Evolutionary conservation across 768 basidiomycete genomes (phyloP), one percentile per base, ranked within the genome.

Genomic region (Boletus reticuloceps): DNA sequence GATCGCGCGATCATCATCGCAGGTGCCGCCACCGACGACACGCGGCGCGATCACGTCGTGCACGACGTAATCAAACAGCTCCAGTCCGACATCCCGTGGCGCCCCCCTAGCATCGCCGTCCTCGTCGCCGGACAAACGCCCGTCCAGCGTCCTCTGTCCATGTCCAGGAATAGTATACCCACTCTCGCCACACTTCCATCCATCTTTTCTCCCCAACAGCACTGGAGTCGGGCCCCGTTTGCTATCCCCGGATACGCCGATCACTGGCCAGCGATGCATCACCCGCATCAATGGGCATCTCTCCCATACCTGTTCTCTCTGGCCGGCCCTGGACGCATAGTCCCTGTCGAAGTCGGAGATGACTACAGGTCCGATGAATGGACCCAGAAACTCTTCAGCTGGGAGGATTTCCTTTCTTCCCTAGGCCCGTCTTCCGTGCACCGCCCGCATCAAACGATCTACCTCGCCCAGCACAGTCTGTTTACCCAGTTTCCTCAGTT

Each of bases 391-490:
- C 75, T 98, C 51, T 82, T 97, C 70, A 63, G 69, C 20, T 97
- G 93, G 85, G 84, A 89, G 36, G 77, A 75, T 2, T 94, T 98
- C 67, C 75, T 98, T 8, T 61, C 75, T 54, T 69, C 74, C 56
- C 61, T 86, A 34, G 60, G 51, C 53, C 43, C 62, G 51, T 71
- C 73, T 50, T 51, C 58, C 14, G 55, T 52, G 3, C 55, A 53
- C 8, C 54, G 53, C 43, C 58, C 59, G 32, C 59, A 51, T 47
- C 66, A 77, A 3, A 67, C 75, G 14, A 61, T 87, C 37, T 99
- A 99, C 69, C 83, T 99, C 42, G 97, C 97, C 0, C 97, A 99
- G 66, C 87, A 99, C 72, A 81, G 85, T 61, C 80, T 99, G 14
- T 76, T 95, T 55, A 74, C 72, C 39, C 97, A 99, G 69, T 94